Evolutionary conservation across 768 basidiomycete genomes (phyloP).

Genomic region (Lepiota brunneoincarnata): DNA sequence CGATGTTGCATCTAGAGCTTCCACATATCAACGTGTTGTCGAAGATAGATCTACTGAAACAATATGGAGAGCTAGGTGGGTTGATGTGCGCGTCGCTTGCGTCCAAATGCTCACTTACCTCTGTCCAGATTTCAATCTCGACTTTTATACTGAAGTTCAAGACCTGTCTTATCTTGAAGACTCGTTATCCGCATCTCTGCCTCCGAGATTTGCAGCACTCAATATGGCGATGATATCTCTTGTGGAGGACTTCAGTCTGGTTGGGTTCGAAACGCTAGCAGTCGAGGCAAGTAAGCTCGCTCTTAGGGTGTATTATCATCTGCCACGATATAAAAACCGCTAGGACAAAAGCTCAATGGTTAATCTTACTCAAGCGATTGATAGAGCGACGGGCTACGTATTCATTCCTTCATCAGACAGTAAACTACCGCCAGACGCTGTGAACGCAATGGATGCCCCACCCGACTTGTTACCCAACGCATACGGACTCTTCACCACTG

Average conservation of each 20-base stretch:
- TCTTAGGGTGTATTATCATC: background rate
- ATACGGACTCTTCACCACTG: constrained; percentile 65
- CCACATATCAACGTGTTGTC: constrained; percentile 97
- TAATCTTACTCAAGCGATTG: constrained; percentile 77
- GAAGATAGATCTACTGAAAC: constrained; percentile 87
- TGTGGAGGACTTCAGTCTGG: constrained; percentile 90
- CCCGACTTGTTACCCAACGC: constrained; percentile 57
- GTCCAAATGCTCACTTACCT: constrained; percentile 1
- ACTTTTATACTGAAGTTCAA: constrained; percentile 97
- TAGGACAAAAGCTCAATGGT: constrained; percentile 97
- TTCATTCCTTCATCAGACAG: constrained; percentile 59
- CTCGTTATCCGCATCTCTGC: constrained; percentile 55
- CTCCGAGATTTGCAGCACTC: constrained; percentile 69
- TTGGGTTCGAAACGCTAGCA: constrained; percentile 95
- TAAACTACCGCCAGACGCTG: constrained; percentile 31
- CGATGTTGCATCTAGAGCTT: constrained; percentile 98
- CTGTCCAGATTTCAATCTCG: constrained; percentile 86
- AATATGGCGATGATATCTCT: constrained; percentile 90
- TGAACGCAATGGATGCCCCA: constrained; percentile 32
- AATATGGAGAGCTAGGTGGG: constrained; percentile 90
- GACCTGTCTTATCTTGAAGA: constrained; percentile 88
- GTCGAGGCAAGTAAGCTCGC: constrained; percentile 64
- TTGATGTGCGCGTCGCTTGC: constrained; percentile 5
- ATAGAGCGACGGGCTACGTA: constrained; percentile 90
- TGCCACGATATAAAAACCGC: background rate